phyloP scores from a whole-genome alignment of 129 eudicot genomes.

The Lonicera japonica region DNA sequence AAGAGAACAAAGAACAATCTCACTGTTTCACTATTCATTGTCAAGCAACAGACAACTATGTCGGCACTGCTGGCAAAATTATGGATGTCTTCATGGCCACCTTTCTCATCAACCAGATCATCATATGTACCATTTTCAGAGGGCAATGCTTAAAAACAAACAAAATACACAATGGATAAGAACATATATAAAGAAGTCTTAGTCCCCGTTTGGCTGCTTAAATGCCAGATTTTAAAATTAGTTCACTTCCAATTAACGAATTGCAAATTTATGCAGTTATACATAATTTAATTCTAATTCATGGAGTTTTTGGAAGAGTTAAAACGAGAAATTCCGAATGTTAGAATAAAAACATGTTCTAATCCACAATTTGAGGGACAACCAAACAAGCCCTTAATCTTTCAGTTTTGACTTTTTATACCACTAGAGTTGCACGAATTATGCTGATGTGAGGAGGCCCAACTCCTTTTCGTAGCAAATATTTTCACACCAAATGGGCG shows the following conservation, averaged over 20 bases:
- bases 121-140: conserved; percentile 22
- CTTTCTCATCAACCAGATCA: conserved; percentile 80
- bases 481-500: conserved; percentile 87
- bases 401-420: conserved; percentile 3
- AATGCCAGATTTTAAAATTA: no score
- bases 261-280: no score
- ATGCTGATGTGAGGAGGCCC: conserved; percentile 30
- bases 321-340: no score
- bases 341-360: no score
- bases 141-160: conserved; percentile 19
- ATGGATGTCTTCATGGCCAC: conserved; percentile 52
- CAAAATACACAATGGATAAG: no score
- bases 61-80: conserved; percentile 71
- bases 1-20: conserved; percentile 7
- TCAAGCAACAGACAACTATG: conserved; percentile 79
- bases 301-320: no score
- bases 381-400: no score
- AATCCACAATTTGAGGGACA: no score
- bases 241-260: no score
- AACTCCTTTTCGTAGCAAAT: conserved; percentile 86
- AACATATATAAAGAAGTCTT: no score
- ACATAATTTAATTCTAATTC: no score
- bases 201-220: no score
- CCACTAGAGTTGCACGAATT: conserved; percentile 21
- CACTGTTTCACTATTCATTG: conserved; percentile 77